Percentiles rank a stretch among this genome's conserved stretches.
These are phyloP conservation scores for Ceratobasidium sp. DNA, from an alignment of 1,284 basidiomycete genomes.

Conservation along the genomic window DNA sequence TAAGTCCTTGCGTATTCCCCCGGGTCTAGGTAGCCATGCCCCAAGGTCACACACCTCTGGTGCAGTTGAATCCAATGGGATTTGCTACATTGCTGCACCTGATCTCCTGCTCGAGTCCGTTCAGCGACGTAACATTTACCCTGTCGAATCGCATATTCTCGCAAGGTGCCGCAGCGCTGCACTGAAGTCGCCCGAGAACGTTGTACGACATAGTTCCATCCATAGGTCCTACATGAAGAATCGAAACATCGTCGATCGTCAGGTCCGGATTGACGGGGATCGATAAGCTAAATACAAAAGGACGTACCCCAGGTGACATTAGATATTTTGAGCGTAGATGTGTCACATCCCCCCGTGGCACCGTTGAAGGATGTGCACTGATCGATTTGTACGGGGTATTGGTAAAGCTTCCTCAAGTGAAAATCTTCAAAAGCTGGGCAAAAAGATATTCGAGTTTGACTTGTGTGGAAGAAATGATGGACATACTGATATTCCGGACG, in stretches of 20 bases:
- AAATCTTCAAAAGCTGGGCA: slow-evolving; percentile 55
- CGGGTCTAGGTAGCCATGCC: background rate
- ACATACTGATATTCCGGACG: slow-evolving; percentile 52
- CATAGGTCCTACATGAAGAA: slow-evolving; percentile 45
- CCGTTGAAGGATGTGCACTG: slow-evolving; percentile 58
- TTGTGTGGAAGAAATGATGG: too few relatives aligned
- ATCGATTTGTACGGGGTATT: slow-evolving; percentile 54
- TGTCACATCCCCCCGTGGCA: slow-evolving; percentile 56
- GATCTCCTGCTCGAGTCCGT: slow-evolving; percentile 47
- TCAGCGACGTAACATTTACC: slow-evolving; percentile 51
- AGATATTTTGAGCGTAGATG: slow-evolving; percentile 56
- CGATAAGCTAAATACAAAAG: background rate
- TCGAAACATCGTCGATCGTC: too few relatives aligned
- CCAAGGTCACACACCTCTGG: slow-evolving; percentile 7
- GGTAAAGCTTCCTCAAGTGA: slow-evolving; percentile 52
- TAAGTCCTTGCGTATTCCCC: too few relatives aligned
- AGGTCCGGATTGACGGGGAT: background rate
- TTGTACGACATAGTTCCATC: slow-evolving; percentile 52
- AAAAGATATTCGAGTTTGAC: background rate
- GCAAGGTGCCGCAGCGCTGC: slow-evolving; percentile 57
- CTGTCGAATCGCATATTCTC: slow-evolving; percentile 52
- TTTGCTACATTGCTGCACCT: slow-evolving; percentile 54
- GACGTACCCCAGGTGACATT: slow-evolving; percentile 55
- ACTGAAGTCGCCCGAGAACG: slow-evolving; percentile 54
- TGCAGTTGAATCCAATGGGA: slow-evolving; percentile 55